Evolutionary conservation across 306 rosid genomes (phyloP).

Genomic region (Vachellia collinsii): DNA sequence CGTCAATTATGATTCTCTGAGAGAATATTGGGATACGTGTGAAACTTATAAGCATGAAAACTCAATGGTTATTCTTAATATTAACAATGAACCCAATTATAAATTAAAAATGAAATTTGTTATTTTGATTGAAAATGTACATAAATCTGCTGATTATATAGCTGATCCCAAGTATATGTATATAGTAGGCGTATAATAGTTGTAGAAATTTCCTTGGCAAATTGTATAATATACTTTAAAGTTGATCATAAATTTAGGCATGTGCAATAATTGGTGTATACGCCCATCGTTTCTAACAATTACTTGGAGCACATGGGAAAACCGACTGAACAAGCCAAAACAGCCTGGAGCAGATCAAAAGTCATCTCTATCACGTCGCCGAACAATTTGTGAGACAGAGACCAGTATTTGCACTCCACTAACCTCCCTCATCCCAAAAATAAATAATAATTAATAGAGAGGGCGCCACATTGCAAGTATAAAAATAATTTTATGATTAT

Average conservation of each 20-base stretch:
- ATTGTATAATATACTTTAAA: background rate
- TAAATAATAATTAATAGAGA: background rate
- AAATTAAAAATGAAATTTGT: background rate
- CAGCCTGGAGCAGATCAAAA: constrained; percentile 48
- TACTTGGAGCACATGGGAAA: constrained; percentile 29
- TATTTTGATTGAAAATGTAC: background rate
- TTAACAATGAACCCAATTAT: background rate
- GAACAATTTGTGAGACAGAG: constrained; percentile 23
- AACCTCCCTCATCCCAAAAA: background rate
- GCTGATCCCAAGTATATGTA: background rate
- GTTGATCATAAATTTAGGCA: constrained; percentile 26
- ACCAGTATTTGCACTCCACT: background rate
- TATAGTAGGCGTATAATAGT: background rate
- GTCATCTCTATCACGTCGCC: constrained; percentile 45
- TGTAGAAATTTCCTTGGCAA: background rate
- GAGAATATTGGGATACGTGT: background rate
- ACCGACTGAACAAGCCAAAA: constrained; percentile 32
- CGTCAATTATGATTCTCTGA: background rate
- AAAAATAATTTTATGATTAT: background rate
- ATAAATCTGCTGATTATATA: background rate
- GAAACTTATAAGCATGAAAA: background rate
- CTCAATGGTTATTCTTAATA: background rate
- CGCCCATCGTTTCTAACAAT: constrained; percentile 10
- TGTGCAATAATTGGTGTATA: constrained; percentile 40
- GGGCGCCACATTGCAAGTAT: background rate